Evolutionary conservation across 1,284 basidiomycete genomes (phyloP).

Genomic region (Ceratorhiza oryzae-sativae): DNA sequence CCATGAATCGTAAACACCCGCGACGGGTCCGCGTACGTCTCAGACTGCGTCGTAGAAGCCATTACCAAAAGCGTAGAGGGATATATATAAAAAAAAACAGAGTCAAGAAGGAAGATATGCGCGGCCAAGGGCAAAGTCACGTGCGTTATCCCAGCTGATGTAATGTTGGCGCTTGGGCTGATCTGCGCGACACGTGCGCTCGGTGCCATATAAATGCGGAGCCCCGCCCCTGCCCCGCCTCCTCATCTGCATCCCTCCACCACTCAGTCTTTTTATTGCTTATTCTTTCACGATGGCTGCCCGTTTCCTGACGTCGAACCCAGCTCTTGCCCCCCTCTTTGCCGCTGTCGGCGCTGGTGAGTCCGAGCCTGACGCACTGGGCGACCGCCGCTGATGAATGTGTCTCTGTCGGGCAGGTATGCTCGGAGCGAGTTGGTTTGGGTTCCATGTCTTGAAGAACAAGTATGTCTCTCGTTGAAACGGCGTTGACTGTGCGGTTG

Average conservation of each 20-base stretch:
- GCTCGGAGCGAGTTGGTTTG: slow-evolving; percentile 46
- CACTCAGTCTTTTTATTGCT: slow-evolving; percentile 15
- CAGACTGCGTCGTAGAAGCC: slow-evolving; percentile 38
- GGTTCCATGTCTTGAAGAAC: slow-evolving; percentile 46
- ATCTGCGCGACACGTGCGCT: slow-evolving; percentile 7
- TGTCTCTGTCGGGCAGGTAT: slow-evolving; percentile 36
- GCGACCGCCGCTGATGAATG: neutral
- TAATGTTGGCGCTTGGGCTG: neutral
- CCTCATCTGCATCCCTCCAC: neutral
- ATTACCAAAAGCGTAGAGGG: slow-evolving; percentile 33
- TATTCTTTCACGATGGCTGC: slow-evolving; percentile 39
- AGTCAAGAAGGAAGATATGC: slow-evolving; percentile 12
- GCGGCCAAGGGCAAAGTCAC: slow-evolving; percentile 38
- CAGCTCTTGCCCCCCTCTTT: slow-evolving; percentile 46
- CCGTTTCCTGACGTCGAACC: slow-evolving; percentile 44
- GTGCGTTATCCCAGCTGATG: slow-evolving; percentile 1
- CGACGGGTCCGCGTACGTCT: slow-evolving; percentile 41
- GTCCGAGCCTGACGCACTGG: neutral
- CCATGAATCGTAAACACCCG: slow-evolving; percentile 70
- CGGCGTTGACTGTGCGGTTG: neutral
- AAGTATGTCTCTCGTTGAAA: slow-evolving; percentile 37
- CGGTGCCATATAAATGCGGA: slow-evolving; percentile 34
- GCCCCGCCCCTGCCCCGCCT: slow-evolving; percentile 23
- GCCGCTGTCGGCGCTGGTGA: slow-evolving; percentile 45
- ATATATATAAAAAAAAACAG: neutral